Percentiles rank a stretch among this genome's conserved stretches.
Conservation (phyloP, 768 basidiomycete species). For the Tubosaeta brunneosetosa region DNA sequence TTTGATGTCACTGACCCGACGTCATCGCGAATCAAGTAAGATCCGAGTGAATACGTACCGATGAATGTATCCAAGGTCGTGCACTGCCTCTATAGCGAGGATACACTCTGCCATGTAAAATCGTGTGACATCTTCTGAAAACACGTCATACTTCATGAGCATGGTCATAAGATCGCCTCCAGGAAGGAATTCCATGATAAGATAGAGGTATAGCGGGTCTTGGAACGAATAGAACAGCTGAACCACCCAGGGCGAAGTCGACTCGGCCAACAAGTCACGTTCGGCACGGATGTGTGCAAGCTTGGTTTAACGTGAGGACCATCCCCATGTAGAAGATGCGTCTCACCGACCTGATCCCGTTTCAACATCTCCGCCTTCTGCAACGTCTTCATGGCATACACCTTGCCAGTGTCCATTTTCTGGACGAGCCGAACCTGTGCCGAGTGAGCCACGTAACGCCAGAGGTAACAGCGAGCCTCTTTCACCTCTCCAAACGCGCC, state of each 20-base stretch:
- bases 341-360: slow-evolving; percentile 80
- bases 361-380: slow-evolving; percentile 99
- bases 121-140: slow-evolving; percentile 96
- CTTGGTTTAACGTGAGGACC: slow-evolving; percentile 38
- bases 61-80: slow-evolving; percentile 98
- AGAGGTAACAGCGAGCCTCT: neutral
- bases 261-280: slow-evolving; percentile 93
- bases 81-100: slow-evolving; percentile 95
- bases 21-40: neutral
- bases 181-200: slow-evolving; percentile 90
- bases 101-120: slow-evolving; percentile 99
- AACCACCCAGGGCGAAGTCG: slow-evolving; percentile 95
- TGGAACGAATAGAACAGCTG: slow-evolving; percentile 99
- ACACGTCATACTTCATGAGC: slow-evolving; percentile 99
- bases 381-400: slow-evolving; percentile 99
- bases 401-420: slow-evolving; percentile 95
- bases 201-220: slow-evolving; percentile 90
- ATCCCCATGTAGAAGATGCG: neutral
- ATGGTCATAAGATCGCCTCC: slow-evolving; percentile 99
- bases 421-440: slow-evolving; percentile 87
- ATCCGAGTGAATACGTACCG: slow-evolving; percentile 50
- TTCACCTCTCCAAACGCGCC: slow-evolving; percentile 95
- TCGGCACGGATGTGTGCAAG: slow-evolving; percentile 97
- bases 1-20: slow-evolving; percentile 81
- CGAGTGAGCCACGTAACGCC: slow-evolving; percentile 4